Evolutionary conservation across 2,329 filamentous ascomycete species (phyloP).

Genomic region (Graphilbum sp.): DNA sequence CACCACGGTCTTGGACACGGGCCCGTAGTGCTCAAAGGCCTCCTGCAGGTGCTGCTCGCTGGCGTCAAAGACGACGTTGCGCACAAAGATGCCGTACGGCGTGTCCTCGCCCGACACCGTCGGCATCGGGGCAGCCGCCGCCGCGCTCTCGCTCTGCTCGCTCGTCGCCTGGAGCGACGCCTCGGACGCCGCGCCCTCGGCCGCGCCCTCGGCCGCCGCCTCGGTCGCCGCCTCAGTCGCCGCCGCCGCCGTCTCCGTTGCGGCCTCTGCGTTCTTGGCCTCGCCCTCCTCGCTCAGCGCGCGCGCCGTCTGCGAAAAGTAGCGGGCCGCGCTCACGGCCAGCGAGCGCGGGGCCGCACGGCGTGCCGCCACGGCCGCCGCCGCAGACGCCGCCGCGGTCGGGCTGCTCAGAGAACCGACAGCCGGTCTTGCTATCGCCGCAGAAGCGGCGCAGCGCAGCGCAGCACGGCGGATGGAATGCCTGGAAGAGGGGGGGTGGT

Average conservation of each 20-base stretch:
- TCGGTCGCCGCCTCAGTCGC: neutral
- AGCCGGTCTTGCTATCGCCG: neutral
- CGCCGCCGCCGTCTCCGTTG: neutral
- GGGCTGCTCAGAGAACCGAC: slow-evolving; percentile 4
- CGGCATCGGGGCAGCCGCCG: slow-evolving; percentile 1
- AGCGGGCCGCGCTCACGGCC: slow-evolving; percentile 11
- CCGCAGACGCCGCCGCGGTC: slow-evolving; percentile 12
- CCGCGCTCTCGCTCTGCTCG: neutral
- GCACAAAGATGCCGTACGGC: slow-evolving; percentile 14
- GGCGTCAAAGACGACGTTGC: slow-evolving; percentile 20
- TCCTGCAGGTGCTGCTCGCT: slow-evolving; percentile 18
- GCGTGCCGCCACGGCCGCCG: neutral
- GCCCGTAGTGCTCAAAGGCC: slow-evolving; percentile 18
- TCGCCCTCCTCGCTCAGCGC: slow-evolving; percentile 3
- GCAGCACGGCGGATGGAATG: slow-evolving; percentile 17
- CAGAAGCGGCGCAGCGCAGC: slow-evolving; percentile 14
- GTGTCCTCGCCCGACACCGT: slow-evolving; percentile 6
- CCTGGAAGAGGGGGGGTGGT: slow-evolving; percentile 10
- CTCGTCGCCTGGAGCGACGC: slow-evolving; percentile 1
- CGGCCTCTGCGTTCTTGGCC: slow-evolving; percentile 4
- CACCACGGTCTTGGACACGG: slow-evolving; percentile 11
- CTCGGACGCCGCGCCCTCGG: neutral
- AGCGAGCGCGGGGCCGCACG: slow-evolving; percentile 7
- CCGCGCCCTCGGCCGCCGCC: slow-evolving; percentile 1
- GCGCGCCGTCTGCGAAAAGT: slow-evolving; percentile 16